Percentiles rank a stretch among this genome's conserved stretches.
phyloP scores from a whole-genome alignment of 2,329 filamentous ascomycete species.

The Conoideocrella luteorostrata region DNA sequence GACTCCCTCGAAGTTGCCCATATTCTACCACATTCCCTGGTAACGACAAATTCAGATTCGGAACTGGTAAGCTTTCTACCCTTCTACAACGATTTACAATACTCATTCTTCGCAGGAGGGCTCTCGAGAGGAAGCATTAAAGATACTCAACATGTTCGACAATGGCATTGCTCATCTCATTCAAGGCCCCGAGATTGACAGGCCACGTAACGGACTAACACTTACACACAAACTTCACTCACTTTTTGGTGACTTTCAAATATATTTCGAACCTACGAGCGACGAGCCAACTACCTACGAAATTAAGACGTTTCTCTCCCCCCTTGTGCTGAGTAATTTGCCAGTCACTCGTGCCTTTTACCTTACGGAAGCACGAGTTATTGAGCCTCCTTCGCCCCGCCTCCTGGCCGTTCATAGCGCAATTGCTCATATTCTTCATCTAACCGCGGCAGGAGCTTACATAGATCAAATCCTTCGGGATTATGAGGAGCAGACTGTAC shows the following conservation, averaged over 20 bases:
- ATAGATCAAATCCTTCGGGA: constrained; percentile 21
- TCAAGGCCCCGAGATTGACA: constrained; percentile 32
- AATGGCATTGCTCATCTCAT: constrained; percentile 27
- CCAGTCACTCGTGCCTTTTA: constrained; percentile 24
- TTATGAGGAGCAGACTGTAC: background rate
- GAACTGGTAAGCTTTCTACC: constrained; percentile 8
- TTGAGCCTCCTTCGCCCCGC: constrained; percentile 25
- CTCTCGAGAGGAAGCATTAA: constrained; percentile 26
- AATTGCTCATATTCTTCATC: constrained; percentile 25
- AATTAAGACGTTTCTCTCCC: constrained; percentile 14
- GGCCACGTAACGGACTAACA: constrained; percentile 28
- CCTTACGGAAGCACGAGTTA: constrained; percentile 16
- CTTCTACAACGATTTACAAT: too few relatives aligned
- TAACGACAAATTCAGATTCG: constrained; percentile 3
- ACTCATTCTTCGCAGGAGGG: constrained; percentile 9
- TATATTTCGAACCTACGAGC: constrained; percentile 16
- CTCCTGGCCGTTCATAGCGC: constrained; percentile 26
- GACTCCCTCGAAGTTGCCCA: constrained; percentile 12
- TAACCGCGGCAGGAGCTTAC: constrained; percentile 24
- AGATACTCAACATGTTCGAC: constrained; percentile 37
- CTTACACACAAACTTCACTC: constrained; percentile 13
- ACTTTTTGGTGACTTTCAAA: constrained; percentile 15
- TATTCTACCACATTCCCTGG: constrained; percentile 12
- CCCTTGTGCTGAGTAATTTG: constrained; percentile 9
- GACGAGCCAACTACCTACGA: constrained; percentile 22